phyloP scores from a whole-genome alignment of 2,329 filamentous ascomycete genomes.

The Boeremia exigua region DNA sequence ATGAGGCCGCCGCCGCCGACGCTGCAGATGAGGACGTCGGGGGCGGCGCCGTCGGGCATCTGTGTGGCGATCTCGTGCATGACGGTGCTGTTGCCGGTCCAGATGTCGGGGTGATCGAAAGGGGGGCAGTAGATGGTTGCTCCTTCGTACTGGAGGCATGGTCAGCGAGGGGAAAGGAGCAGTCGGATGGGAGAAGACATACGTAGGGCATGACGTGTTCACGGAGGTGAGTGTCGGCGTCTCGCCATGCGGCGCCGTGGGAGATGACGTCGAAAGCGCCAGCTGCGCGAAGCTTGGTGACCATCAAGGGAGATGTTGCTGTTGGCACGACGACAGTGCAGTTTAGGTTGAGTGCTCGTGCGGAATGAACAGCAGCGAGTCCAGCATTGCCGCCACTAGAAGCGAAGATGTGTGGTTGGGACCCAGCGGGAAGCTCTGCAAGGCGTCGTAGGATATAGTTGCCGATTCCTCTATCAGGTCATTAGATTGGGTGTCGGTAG shows the following conservation, averaged over 20 bases:
- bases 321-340: constrained; percentile 78
- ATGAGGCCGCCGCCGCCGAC: constrained; percentile 84
- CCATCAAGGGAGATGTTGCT: constrained; percentile 71
- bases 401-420: constrained; percentile 73
- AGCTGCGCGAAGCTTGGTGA: constrained; percentile 71
- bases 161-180: not conserved
- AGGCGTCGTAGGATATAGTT: constrained; percentile 67
- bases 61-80: constrained; percentile 59
- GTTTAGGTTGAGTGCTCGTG: constrained; percentile 66
- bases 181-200: constrained; percentile 15
- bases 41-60: constrained; percentile 51
- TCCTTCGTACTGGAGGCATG: constrained; percentile 38
- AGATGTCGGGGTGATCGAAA: constrained; percentile 72
- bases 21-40: constrained; percentile 76
- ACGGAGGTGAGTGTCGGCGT: constrained; percentile 72
- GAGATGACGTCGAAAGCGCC: constrained; percentile 72
- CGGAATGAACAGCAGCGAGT: constrained; percentile 78
- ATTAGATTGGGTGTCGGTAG: constrained; percentile 13
- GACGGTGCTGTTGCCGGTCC: constrained; percentile 68
- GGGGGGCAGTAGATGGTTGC: constrained; percentile 68
- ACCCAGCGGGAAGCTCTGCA: constrained; percentile 43
- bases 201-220: constrained; percentile 59
- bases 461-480: constrained; percentile 63
- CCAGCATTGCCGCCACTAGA: constrained; percentile 85
- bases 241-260: constrained; percentile 70